A percentile compares a stretch with the other conserved stretches of the same genome.
Evolutionary conservation across 441 rosid species (phyloP).

Genomic region (Biscutella auriculata): DNA sequence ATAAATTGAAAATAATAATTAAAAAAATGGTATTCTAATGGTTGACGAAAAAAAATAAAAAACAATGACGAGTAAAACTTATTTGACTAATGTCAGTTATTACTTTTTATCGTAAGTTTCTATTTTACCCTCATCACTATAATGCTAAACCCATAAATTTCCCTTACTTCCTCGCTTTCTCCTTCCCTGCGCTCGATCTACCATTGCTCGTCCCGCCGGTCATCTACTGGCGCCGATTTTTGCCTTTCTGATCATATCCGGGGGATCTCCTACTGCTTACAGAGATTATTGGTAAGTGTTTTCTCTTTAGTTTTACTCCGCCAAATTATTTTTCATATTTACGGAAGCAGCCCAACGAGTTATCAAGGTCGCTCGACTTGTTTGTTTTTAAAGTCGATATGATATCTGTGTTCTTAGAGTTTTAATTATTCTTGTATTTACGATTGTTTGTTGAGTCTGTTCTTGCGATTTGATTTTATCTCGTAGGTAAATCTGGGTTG

Average conservation of each 20-base stretch:
- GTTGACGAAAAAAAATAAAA: too few relatives aligned
- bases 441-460: too few relatives aligned
- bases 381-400: slow-evolving; percentile 1
- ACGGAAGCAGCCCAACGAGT: background rate
- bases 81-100: slow-evolving; percentile 6
- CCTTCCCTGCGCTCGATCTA: slow-evolving; percentile 11
- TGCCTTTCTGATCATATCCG: background rate
- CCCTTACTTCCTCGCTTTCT: background rate
- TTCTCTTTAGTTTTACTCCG: background rate
- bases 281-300: background rate
- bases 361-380: background rate
- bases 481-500: slow-evolving; percentile 17
- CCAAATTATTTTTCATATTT: background rate
- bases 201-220: slow-evolving; percentile 9
- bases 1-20: too few relatives aligned
- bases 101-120: background rate
- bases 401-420: too few relatives aligned
- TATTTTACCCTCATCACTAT: background rate
- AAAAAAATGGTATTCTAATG: too few relatives aligned
- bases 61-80: slow-evolving; percentile 7
- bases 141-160: slow-evolving; percentile 10
- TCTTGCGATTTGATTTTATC: slow-evolving; percentile 1
- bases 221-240: slow-evolving; percentile 7
- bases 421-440: too few relatives aligned
- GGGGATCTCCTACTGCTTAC: background rate